These are phyloP conservation scores for Astragalus membranaceus DNA, from an alignment of 306 rosid genomes.

Conservation along the genomic window DNA sequence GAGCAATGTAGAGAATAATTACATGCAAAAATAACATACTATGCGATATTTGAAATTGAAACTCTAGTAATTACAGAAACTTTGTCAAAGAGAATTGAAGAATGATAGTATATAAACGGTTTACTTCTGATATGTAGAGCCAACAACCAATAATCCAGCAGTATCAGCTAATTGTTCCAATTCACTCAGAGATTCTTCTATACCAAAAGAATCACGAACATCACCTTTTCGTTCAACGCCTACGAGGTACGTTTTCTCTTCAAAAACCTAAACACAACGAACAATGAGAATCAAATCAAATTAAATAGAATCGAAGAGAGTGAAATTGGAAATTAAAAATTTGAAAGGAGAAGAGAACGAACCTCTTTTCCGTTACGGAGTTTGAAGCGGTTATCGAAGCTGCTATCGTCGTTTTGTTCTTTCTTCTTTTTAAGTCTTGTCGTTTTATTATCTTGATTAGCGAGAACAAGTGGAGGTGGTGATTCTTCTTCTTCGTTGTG, in stretches of 20 bases:
- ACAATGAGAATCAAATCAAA: background rate
- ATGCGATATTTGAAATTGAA: background rate
- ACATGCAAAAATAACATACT: background rate
- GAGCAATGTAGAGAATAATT: background rate
- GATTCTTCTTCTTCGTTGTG: background rate
- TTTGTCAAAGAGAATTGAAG: conserved; percentile 1
- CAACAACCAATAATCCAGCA: conserved; percentile 84
- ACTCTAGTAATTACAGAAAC: background rate
- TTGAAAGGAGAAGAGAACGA: background rate
- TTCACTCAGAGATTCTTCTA: conserved; percentile 72
- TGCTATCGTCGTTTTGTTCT: conserved; percentile 27
- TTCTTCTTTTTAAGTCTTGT: conserved; percentile 43
- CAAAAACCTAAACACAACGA: conserved; percentile 48
- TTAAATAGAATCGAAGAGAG: background rate
- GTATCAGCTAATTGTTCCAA: conserved; percentile 88
- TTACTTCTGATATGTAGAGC: conserved; percentile 77
- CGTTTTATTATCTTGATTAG: conserved; percentile 24
- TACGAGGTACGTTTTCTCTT: conserved; percentile 80
- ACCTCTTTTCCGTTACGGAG: conserved; percentile 87
- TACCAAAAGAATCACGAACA: conserved; percentile 44
- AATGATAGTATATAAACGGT: background rate
- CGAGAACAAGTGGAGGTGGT: background rate
- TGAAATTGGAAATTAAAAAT: background rate
- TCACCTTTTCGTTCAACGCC: conserved; percentile 75
- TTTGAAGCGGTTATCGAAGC: conserved; percentile 57